These are phyloP conservation scores for Penicillium angulare DNA, from an alignment of 495 filamentous ascomycete species.

Conservation along the genomic window DNA sequence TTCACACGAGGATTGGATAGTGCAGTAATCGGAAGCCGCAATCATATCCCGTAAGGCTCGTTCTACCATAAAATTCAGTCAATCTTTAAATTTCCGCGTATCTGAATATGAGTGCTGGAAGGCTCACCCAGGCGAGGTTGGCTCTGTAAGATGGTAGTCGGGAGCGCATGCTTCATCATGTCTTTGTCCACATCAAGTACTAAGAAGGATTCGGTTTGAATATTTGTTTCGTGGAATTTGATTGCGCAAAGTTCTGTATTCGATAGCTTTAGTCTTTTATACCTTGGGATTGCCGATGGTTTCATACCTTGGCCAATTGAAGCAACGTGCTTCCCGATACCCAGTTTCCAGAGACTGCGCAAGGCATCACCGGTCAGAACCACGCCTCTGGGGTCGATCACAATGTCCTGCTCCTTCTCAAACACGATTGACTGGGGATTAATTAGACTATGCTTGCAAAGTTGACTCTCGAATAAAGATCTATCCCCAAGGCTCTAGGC, in stretches of 20 bases:
- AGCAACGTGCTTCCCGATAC: slow-evolving; percentile 15
- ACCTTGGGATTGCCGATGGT: not conserved
- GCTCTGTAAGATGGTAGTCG: slow-evolving; percentile 18
- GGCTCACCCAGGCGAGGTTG: slow-evolving; percentile 13
- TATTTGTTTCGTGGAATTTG: not conserved
- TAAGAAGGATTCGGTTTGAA: not conserved
- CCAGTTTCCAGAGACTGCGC: slow-evolving; percentile 38
- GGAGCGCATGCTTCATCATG: slow-evolving; percentile 16
- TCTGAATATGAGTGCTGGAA: not conserved
- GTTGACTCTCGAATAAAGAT: too few relatives aligned
- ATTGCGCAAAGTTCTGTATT: not conserved
- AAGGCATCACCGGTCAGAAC: slow-evolving; percentile 50
- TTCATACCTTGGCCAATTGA: not conserved
- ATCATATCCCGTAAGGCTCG: slow-evolving; percentile 29
- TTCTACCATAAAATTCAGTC: slow-evolving; percentile 6
- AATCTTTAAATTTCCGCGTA: not conserved
- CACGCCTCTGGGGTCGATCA: slow-evolving; percentile 50
- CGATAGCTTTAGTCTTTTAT: not conserved
- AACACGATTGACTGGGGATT: not conserved
- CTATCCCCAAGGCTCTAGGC: too few relatives aligned
- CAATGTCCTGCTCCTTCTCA: slow-evolving; percentile 46
- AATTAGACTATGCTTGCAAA: slow-evolving; percentile 5
- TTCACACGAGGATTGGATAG: slow-evolving; percentile 33
- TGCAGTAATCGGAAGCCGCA: slow-evolving; percentile 21
- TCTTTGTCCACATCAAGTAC: slow-evolving; percentile 13